Evolutionary conservation across 441 rosid genomes (phyloP).

Genomic region (Bocquillonia castaneifolia): DNA sequence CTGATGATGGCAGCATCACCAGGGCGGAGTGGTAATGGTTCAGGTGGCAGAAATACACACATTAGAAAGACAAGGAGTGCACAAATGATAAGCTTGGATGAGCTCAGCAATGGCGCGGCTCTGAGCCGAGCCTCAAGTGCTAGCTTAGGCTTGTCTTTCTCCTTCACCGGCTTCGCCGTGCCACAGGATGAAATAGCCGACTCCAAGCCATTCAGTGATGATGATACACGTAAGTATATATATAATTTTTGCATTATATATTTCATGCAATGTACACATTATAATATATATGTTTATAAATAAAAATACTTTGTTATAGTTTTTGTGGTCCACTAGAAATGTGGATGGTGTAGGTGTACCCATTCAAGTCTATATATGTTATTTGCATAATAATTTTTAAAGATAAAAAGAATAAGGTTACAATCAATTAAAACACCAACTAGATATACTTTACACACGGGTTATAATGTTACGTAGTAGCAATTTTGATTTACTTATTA

Average conservation of each 20-base stretch:
- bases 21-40: constrained; percentile 39
- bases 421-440: background rate
- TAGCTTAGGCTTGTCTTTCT: constrained; percentile 79
- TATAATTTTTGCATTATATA: background rate
- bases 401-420: background rate
- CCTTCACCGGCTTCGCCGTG: constrained; percentile 83
- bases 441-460: background rate
- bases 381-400: background rate
- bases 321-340: constrained; percentile 10
- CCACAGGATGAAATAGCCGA: constrained; percentile 80
- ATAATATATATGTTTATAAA: background rate
- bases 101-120: constrained; percentile 75
- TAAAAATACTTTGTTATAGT: background rate
- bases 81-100: constrained; percentile 68
- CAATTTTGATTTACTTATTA: no score
- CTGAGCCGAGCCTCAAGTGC: constrained; percentile 94
- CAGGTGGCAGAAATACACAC: constrained; percentile 46
- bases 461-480: no score
- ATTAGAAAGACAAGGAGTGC: constrained; percentile 85
- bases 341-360: constrained; percentile 8
- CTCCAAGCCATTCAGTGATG: constrained; percentile 81
- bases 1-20: constrained; percentile 52
- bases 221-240: constrained; percentile 55
- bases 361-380: background rate
- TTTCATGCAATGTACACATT: constrained; percentile 19